Conservation (phyloP, 2,329 filamentous ascomycete genomes). For the Aspergillus tamarii region DNA sequence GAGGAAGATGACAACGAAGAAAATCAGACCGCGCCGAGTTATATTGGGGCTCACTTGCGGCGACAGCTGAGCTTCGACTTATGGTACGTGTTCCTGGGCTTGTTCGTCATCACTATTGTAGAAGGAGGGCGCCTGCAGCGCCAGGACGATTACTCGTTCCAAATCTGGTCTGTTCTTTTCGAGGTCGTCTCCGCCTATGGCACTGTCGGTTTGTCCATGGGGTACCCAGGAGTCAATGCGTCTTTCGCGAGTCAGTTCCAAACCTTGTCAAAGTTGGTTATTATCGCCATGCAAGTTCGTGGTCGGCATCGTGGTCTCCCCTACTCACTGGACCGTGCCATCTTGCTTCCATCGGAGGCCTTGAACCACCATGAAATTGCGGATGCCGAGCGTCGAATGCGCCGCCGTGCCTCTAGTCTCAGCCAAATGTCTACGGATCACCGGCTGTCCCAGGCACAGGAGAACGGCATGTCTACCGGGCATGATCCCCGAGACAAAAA, state of each 20-base stretch:
- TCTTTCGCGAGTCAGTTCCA: conserved; percentile 84
- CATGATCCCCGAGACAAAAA: conserved; percentile 30
- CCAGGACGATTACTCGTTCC: conserved; percentile 61
- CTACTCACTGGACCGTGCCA: conserved; percentile 70
- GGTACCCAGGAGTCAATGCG: conserved; percentile 74
- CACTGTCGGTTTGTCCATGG: conserved; percentile 88
- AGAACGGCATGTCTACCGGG: conserved; percentile 29
- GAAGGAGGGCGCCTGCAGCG: conserved; percentile 74
- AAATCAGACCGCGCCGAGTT: conserved; percentile 69
- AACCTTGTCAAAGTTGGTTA: conserved; percentile 67
- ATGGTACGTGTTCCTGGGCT: conserved; percentile 93
- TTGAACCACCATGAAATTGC: conserved; percentile 63
- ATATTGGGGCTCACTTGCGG: conserved; percentile 88
- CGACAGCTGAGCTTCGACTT: conserved; percentile 94
- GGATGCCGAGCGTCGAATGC: conserved; percentile 52
- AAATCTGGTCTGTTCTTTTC: conserved; percentile 73
- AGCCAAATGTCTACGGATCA: conserved; percentile 33
- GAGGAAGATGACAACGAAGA: conserved; percentile 55
- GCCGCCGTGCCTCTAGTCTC: conserved; percentile 40
- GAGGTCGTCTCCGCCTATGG: conserved; percentile 91
- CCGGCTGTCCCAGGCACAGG: conserved; percentile 28
- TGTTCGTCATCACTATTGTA: conserved; percentile 89
- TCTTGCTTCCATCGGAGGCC: conserved; percentile 68
- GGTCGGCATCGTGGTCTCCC: conserved; percentile 67
- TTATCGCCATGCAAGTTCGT: conserved; percentile 69